These are phyloP conservation scores for Metrosideros polymorpha DNA, from an alignment of 441 rosid species.

Conservation along the genomic window DNA sequence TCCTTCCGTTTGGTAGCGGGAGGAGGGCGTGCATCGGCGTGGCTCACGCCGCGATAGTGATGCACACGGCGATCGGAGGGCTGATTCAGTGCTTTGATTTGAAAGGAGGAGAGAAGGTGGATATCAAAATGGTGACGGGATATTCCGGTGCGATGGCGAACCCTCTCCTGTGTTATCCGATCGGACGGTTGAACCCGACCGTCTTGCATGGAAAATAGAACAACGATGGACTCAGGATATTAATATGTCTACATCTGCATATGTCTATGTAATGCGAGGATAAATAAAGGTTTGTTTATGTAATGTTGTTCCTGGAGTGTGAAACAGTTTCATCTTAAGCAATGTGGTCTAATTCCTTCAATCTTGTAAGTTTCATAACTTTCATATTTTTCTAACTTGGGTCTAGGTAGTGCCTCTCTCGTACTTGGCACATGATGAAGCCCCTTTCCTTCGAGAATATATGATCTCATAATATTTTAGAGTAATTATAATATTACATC, in stretches of 20 bases:
- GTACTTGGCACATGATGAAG: neutral
- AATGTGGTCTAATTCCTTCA: neutral
- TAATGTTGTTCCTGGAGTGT: neutral
- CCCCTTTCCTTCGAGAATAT: neutral
- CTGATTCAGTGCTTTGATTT: neutral
- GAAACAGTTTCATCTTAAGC: neutral
- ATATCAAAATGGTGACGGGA: neutral
- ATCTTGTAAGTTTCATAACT: neutral
- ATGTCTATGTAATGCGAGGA: neutral
- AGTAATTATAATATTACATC: neutral
- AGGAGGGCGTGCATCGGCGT: neutral
- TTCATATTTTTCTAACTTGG: neutral
- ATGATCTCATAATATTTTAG: neutral
- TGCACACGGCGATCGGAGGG: neutral
- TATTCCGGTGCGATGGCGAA: neutral
- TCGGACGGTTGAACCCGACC: neutral
- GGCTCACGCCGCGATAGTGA: neutral
- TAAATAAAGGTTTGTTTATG: neutral
- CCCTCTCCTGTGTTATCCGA: neutral
- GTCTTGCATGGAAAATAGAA: neutral
- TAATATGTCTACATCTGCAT: neutral
- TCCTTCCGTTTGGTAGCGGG: neutral
- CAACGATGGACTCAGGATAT: neutral
- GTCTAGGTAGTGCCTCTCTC: neutral
- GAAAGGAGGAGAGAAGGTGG: neutral